Evolutionary conservation across 768 basidiomycete species (phyloP).

Genomic region (Tylopilus plumbeoviolaceoides): DNA sequence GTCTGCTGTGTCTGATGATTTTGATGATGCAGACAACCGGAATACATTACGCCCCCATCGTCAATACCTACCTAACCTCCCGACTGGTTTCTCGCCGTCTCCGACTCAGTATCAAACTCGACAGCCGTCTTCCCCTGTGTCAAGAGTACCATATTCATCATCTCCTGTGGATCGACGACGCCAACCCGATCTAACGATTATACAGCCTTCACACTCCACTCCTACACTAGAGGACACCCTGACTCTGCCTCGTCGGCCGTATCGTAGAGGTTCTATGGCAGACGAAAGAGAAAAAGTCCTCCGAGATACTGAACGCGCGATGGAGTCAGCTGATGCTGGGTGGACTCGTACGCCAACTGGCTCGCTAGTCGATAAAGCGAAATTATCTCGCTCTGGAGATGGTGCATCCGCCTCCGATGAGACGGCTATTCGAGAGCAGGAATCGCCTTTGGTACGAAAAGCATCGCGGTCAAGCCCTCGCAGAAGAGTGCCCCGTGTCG

Average conservation of each 20-base stretch:
- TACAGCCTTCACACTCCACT: conserved; percentile 25
- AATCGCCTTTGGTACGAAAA: conserved; percentile 9
- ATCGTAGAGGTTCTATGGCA: conserved; percentile 26
- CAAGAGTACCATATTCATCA: conserved; percentile 23
- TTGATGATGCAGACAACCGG: conserved; percentile 54
- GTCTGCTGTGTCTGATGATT: conserved; percentile 47
- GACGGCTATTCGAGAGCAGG: conserved; percentile 16
- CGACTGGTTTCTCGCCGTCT: conserved; percentile 25
- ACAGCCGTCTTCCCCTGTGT: conserved; percentile 36
- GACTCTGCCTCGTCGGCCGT: conserved; percentile 21
- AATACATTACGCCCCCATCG: conserved; percentile 40
- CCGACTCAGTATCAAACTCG: conserved; percentile 41
- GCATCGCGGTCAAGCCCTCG: conserved; percentile 17
- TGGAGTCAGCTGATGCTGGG: conserved; percentile 19
- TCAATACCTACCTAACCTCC: conserved; percentile 26
- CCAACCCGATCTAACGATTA: conserved; percentile 16
- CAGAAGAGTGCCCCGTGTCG: conserved; percentile 22
- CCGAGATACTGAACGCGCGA: conserved; percentile 24
- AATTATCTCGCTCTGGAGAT: conserved; percentile 12
- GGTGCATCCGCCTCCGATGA: conserved; percentile 23
- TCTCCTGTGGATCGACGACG: conserved; percentile 24
- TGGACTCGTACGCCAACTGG: conserved; percentile 13
- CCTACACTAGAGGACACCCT: conserved; percentile 32
- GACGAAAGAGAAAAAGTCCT: conserved; percentile 22
- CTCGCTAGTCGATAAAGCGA: conserved; percentile 17